phyloP scores from a whole-genome alignment of 202 grass and related monocot species.

The Schoenoplectus triqueter region DNA sequence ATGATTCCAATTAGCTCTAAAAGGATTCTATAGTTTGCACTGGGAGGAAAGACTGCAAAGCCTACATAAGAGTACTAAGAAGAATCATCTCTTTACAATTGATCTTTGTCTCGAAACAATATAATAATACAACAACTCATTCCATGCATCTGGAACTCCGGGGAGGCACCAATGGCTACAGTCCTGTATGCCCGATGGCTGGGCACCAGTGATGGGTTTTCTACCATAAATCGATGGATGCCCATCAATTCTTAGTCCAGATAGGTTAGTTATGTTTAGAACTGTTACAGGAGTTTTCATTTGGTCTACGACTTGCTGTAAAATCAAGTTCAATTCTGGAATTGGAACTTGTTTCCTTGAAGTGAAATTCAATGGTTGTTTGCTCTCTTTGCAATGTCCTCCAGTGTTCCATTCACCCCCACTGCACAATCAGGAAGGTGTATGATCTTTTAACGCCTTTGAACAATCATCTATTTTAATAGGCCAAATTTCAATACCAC shows the following conservation, averaged over 20 bases:
- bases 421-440: slow-evolving; percentile 43
- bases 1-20: not conserved
- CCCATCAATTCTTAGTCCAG: slow-evolving; percentile 76
- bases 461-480: not conserved
- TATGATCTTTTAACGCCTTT: not conserved
- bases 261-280: slow-evolving; percentile 78
- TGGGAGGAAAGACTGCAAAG: not conserved
- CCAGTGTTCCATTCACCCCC: slow-evolving; percentile 88
- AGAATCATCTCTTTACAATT: slow-evolving; percentile 3
- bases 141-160: slow-evolving; percentile 91
- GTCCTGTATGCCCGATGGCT: slow-evolving; percentile 58
- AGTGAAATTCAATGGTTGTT: slow-evolving; percentile 53
- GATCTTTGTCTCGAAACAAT: slow-evolving; percentile 50
- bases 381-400: slow-evolving; percentile 81
- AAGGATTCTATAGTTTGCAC: not conserved
- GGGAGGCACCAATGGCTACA: slow-evolving; percentile 97
- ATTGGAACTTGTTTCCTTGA: slow-evolving; percentile 36
- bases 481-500: slow-evolving; percentile 9
- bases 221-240: slow-evolving; percentile 80
- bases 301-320: slow-evolving; percentile 59
- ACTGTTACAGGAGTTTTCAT: slow-evolving; percentile 79
- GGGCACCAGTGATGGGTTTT: slow-evolving; percentile 35
- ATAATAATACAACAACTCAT: slow-evolving; percentile 73
- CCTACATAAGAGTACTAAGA: not conserved
- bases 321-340: slow-evolving; percentile 54